Percentiles rank a stretch among this genome's conserved stretches.
phyloP scores from a whole-genome alignment of 2,329 filamentous ascomycete species.

The Tolypocladium ophioglossoides region DNA sequence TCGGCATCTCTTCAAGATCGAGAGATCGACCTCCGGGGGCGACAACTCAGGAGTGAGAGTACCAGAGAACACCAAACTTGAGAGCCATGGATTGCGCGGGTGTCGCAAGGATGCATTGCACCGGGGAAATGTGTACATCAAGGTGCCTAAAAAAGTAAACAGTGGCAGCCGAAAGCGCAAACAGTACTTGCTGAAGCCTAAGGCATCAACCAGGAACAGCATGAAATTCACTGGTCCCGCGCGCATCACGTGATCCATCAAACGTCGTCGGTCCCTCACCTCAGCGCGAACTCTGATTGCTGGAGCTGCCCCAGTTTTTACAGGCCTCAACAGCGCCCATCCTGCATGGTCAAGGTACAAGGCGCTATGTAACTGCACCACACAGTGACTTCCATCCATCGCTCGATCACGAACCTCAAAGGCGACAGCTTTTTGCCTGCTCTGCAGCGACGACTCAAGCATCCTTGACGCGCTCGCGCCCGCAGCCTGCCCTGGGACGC shows the following conservation, averaged over 20 bases:
- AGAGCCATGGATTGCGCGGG: background rate
- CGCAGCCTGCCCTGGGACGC: background rate
- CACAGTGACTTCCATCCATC: constrained; percentile 21
- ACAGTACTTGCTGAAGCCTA: background rate
- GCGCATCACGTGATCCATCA: background rate
- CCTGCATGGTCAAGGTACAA: constrained; percentile 22
- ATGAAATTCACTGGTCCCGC: background rate
- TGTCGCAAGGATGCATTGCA: background rate
- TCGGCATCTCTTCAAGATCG: background rate
- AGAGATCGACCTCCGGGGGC: background rate
- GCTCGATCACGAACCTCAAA: constrained; percentile 1
- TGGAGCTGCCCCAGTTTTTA: constrained; percentile 5
- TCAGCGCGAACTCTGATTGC: constrained; percentile 1
- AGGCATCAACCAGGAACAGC: background rate
- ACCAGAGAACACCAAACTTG: too few species aligned
- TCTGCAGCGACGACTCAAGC: background rate
- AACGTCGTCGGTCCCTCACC: background rate
- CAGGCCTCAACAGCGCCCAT: constrained; percentile 10
- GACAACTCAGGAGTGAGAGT: background rate
- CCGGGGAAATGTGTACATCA: background rate
- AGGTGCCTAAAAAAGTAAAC: background rate
- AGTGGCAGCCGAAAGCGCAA: background rate
- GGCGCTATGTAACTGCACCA: constrained; percentile 20
- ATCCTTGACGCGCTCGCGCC: constrained; percentile 1
- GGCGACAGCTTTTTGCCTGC: background rate